Percentiles rank a stretch among this genome's conserved stretches.
Conservation (phyloP, 1,139 yeast genomes). For the Suhomyces bolitotheri region DNA sequence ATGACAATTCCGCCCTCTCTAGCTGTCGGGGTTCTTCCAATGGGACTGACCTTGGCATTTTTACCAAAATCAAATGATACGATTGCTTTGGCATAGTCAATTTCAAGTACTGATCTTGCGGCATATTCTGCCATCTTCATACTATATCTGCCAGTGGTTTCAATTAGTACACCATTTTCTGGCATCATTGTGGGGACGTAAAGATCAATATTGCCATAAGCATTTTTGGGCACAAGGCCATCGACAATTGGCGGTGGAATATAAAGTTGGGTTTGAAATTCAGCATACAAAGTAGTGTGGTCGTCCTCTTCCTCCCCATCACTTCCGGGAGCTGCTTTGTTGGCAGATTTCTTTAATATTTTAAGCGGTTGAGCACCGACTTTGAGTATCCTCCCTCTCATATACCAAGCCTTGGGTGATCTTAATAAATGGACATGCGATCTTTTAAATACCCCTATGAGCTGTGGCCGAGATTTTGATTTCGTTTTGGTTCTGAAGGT, state of each 20-base stretch:
- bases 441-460: slow-evolving; percentile 64
- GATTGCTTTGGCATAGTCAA: slow-evolving; percentile 87
- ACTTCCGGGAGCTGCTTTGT: slow-evolving; percentile 15
- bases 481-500: slow-evolving; percentile 49
- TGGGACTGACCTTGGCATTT: slow-evolving; percentile 5
- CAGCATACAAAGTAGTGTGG: slow-evolving; percentile 63
- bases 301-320: slow-evolving; percentile 52
- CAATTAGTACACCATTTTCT: slow-evolving; percentile 65
- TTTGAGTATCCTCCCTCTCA: slow-evolving; percentile 73
- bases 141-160: slow-evolving; percentile 24
- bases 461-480: slow-evolving; percentile 30
- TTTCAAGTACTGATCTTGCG: slow-evolving; percentile 57
- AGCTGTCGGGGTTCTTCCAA: slow-evolving; percentile 57
- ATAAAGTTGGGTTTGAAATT: slow-evolving; percentile 71
- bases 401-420: slow-evolving; percentile 85
- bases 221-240: slow-evolving; percentile 73
- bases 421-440: slow-evolving; percentile 61
- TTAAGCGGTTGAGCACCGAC: slow-evolving; percentile 70
- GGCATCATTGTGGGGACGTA: slow-evolving; percentile 83
- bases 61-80: slow-evolving; percentile 74
- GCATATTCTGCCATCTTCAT: slow-evolving; percentile 63
- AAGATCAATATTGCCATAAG: slow-evolving; percentile 80
- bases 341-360: slow-evolving; percentile 23
- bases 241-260: slow-evolving; percentile 63
- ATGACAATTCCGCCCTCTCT: slow-evolving; percentile 77